Evolutionary conservation across 2,329 filamentous ascomycete genomes (phyloP).

Genomic region (Hymenoscyphus salicellus): DNA sequence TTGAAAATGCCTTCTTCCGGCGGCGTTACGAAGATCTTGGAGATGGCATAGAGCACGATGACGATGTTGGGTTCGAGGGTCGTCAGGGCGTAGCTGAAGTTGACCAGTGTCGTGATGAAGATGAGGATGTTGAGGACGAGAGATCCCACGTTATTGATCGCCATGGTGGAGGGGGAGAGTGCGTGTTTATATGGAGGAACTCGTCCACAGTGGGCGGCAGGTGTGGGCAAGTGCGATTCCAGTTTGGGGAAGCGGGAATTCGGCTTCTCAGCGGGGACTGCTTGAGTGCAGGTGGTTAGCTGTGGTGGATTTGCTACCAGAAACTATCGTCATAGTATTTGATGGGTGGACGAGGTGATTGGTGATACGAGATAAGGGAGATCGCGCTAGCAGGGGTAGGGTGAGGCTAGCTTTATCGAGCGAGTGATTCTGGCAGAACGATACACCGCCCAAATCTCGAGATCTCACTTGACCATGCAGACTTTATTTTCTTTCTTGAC

Average conservation of each 20-base stretch:
- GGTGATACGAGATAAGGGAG: too few species aligned
- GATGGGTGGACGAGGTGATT: not conserved
- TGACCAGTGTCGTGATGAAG: constrained; percentile 53
- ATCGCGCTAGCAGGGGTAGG: too few species aligned
- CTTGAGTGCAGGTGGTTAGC: too few species aligned
- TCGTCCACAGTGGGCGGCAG: not conserved
- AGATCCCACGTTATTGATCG: constrained; percentile 51
- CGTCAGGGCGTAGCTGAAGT: constrained; percentile 51
- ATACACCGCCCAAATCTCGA: too few species aligned
- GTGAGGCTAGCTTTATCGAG: too few species aligned
- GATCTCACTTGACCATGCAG: not conserved
- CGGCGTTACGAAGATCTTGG: constrained; percentile 46
- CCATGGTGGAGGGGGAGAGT: constrained; percentile 39
- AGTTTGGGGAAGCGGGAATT: too few species aligned
- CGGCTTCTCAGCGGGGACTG: too few species aligned
- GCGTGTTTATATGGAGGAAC: not conserved
- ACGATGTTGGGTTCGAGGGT: constrained; percentile 48
- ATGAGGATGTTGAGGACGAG: constrained; percentile 50
- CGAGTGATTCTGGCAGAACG: too few species aligned
- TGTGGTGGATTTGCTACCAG: too few species aligned
- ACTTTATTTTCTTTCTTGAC: too few species aligned
- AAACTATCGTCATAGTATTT: not conserved
- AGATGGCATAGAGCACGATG: constrained; percentile 47
- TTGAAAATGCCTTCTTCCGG: constrained; percentile 46
- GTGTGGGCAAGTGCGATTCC: too few species aligned